Conservation (phyloP, 805 yeast genomes). For the Candida nitratophila region DNA sequence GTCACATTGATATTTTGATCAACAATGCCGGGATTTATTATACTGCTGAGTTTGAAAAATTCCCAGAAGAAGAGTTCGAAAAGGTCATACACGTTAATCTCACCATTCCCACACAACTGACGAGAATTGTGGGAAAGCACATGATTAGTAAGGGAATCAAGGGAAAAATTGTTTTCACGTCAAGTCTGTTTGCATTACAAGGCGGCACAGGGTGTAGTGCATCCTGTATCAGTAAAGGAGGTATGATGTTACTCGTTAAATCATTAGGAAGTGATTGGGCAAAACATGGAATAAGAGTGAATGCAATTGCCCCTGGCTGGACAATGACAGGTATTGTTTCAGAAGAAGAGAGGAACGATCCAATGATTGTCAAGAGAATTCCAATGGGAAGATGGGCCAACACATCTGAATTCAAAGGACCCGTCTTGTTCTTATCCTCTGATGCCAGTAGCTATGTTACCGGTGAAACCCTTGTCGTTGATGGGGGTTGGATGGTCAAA, state of each 20-base stretch:
- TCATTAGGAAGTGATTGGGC: constrained; percentile 31
- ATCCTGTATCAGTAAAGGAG: constrained; percentile 37
- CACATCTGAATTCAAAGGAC: constrained; percentile 36
- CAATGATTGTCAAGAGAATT: constrained; percentile 27
- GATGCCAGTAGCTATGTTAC: constrained; percentile 41
- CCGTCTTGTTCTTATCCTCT: constrained; percentile 33
- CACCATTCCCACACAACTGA: constrained; percentile 27
- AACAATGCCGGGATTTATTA: constrained; percentile 30
- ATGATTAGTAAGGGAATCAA: constrained; percentile 23
- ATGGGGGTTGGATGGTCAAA: constrained; percentile 39
- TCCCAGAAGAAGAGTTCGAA: constrained; percentile 31
- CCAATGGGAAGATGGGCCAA: constrained; percentile 40
- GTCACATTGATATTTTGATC: constrained; percentile 24
- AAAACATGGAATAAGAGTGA: constrained; percentile 17
- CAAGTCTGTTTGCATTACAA: constrained; percentile 33
- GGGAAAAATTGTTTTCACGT: constrained; percentile 38
- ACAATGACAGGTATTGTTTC: constrained; percentile 36
- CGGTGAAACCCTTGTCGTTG: constrained; percentile 42
- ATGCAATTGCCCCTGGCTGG: constrained; percentile 39
- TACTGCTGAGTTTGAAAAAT: constrained; percentile 26
- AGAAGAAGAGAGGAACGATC: constrained; percentile 19
- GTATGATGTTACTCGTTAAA: constrained; percentile 27
- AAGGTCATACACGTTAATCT: constrained; percentile 34
- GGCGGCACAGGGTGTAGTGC: constrained; percentile 33
- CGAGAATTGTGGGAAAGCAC: constrained; percentile 30